phyloP scores from a whole-genome alignment of 1,284 basidiomycete genomes.

The Apiotrichum gracile region DNA sequence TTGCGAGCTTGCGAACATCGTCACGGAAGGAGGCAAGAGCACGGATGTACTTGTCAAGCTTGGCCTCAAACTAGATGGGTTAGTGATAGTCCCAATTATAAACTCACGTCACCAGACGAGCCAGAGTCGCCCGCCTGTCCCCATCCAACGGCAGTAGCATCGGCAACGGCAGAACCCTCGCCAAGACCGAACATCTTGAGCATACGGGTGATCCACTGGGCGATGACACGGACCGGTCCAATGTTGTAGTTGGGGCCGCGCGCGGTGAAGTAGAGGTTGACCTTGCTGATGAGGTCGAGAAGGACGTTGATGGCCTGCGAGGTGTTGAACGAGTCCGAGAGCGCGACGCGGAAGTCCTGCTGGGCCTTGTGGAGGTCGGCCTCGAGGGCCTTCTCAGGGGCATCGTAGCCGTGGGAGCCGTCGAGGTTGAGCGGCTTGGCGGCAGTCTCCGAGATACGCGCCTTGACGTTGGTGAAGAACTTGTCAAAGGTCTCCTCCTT shows the following conservation, averaged over 20 bases:
- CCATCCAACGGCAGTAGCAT: constrained; percentile 49
- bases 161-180: constrained; percentile 54
- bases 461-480: constrained; percentile 85
- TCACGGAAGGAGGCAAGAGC: constrained; percentile 87
- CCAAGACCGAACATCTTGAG: constrained; percentile 92
- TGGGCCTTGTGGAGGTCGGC: constrained; percentile 66
- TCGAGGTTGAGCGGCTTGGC: constrained; percentile 37
- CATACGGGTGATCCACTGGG: constrained; percentile 83
- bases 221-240: constrained; percentile 63
- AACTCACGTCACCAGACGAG: constrained; percentile 57
- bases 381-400: constrained; percentile 61
- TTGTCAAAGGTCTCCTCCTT: constrained; percentile 88
- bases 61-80: constrained; percentile 62
- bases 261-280: constrained; percentile 76
- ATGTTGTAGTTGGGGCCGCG: constrained; percentile 54
- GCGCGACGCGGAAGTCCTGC: constrained; percentile 72
- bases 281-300: constrained; percentile 75
- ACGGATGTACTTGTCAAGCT: constrained; percentile 84
- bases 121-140: constrained; percentile 41
- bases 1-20: constrained; percentile 74
- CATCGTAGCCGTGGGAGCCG: constrained; percentile 51
- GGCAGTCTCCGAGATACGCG: constrained; percentile 55
- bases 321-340: constrained; percentile 98
- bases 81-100: neutral
- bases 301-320: constrained; percentile 72